Evolutionary conservation across 306 rosid genomes (phyloP).

Genomic region (Cicer yamashitae): DNA sequence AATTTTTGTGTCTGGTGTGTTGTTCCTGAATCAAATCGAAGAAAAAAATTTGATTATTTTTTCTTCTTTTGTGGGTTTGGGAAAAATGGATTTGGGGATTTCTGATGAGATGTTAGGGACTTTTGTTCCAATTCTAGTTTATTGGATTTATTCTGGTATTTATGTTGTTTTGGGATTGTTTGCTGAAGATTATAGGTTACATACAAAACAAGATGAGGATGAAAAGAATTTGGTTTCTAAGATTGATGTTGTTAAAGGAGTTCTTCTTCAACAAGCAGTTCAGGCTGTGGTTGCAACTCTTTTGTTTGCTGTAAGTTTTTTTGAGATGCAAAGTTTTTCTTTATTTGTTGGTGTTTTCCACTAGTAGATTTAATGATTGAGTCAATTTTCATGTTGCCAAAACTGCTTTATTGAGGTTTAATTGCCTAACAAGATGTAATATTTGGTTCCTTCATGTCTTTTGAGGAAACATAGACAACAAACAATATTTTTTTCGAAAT

Average conservation of each 20-base stretch:
- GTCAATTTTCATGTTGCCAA: slow-evolving; percentile 21
- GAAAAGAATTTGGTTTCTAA: slow-evolving; percentile 95
- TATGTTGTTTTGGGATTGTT: slow-evolving; percentile 66
- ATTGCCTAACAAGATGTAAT: slow-evolving; percentile 15
- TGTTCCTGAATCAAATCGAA: slow-evolving; percentile 38
- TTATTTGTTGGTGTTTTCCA: slow-evolving; percentile 2
- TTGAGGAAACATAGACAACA: slow-evolving; percentile 18
- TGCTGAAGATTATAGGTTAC: slow-evolving; percentile 75
- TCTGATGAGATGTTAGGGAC: slow-evolving; percentile 92
- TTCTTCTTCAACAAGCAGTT: slow-evolving; percentile 80
- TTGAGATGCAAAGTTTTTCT: neutral
- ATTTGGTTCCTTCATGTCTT: slow-evolving; percentile 33
- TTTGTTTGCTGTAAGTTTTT: slow-evolving; percentile 70
- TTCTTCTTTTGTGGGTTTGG: slow-evolving; percentile 29
- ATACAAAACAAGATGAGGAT: slow-evolving; percentile 78
- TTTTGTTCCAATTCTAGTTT: slow-evolving; percentile 76
- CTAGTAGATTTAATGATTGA: neutral
- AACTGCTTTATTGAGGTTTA: slow-evolving; percentile 31
- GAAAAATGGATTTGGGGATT: slow-evolving; percentile 68
- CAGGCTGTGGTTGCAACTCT: slow-evolving; percentile 86
- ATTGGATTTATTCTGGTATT: slow-evolving; percentile 88
- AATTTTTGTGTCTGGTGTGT: slow-evolving; percentile 33
- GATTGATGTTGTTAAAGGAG: slow-evolving; percentile 78
- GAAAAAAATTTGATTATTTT: neutral
- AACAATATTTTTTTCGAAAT: neutral